Evolutionary conservation across 371 early-diverging fungal genomes (phyloP).

Genomic region (Dinochytrium kinnereticum): DNA sequence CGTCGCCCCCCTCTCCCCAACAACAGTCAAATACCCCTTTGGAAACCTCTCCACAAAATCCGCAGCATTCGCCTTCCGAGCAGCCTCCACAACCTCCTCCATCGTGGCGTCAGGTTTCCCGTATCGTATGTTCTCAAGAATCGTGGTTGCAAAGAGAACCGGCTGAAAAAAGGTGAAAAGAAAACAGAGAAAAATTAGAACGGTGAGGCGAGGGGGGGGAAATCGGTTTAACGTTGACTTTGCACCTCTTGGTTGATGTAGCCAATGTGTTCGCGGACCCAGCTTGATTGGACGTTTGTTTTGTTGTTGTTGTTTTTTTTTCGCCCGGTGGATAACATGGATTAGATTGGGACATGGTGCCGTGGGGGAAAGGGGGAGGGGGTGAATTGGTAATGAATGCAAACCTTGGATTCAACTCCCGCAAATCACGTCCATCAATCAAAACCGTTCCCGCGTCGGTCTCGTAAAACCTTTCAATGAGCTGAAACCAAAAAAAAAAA

Average conservation of each 20-base stretch:
- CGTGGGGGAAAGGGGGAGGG: too few species aligned
- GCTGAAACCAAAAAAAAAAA: slow-evolving; percentile 13
- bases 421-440: slow-evolving; percentile 85
- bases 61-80: slow-evolving; percentile 76
- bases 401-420: slow-evolving; percentile 62
- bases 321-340: too few species aligned
- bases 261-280: slow-evolving; percentile 46
- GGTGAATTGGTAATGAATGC: neutral
- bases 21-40: slow-evolving; percentile 76
- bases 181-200: neutral
- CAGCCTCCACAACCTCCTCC: slow-evolving; percentile 67
- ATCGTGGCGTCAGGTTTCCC: slow-evolving; percentile 60
- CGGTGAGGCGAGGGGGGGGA: too few species aligned
- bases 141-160: slow-evolving; percentile 78
- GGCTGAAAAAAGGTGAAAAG: slow-evolving; percentile 57
- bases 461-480: slow-evolving; percentile 75
- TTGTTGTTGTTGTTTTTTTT: too few species aligned
- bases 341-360: too few species aligned
- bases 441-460: slow-evolving; percentile 76
- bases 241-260: slow-evolving; percentile 49
- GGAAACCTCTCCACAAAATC: slow-evolving; percentile 75
- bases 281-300: too few species aligned
- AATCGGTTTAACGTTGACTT: slow-evolving; percentile 11
- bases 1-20: slow-evolving; percentile 77
- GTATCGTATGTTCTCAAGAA: slow-evolving; percentile 77